These are phyloP conservation scores for Globisporangium iwayamae DNA, from an alignment of 352 stramenopile genomes.

Conservation along the genomic window DNA sequence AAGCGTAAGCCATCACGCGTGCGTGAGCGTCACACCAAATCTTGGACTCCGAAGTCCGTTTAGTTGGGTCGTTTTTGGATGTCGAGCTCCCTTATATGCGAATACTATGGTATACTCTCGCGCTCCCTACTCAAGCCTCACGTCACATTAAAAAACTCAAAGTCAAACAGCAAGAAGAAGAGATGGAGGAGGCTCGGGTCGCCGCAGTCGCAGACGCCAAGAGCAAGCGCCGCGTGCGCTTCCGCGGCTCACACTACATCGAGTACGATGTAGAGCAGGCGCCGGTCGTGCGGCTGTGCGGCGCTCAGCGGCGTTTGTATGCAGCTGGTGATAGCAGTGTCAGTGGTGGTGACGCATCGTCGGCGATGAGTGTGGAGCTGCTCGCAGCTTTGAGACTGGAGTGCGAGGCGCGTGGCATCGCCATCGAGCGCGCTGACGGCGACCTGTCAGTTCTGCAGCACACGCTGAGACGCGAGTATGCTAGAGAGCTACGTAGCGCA, in stretches of 20 bases:
- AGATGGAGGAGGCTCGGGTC: no score
- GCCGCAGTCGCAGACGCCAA: no score
- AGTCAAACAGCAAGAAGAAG: no score
- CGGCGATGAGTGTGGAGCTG: not conserved
- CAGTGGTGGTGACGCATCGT: not conserved
- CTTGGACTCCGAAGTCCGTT: not conserved
- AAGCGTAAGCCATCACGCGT: not conserved
- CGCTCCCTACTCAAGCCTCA: no score
- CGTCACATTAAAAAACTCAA: no score
- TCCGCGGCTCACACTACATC: conserved; percentile 56
- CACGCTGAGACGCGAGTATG: conserved; percentile 27
- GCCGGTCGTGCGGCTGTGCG: conserved; percentile 38
- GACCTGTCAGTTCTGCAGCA: not conserved
- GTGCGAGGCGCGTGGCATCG: conserved; percentile 36
- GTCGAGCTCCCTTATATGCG: not conserved
- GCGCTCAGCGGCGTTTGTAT: conserved; percentile 5
- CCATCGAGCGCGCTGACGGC: conserved; percentile 3
- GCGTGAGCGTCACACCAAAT: not conserved
- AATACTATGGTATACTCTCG: not conserved
- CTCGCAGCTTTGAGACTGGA: conserved; percentile 32
- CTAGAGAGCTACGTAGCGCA: conserved; percentile 27
- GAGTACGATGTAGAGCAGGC: conserved; percentile 49
- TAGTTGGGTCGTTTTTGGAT: not conserved
- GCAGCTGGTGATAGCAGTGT: not conserved
- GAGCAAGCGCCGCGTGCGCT: conserved; percentile 31